Conservation (phyloP, 2,329 filamentous ascomycete species). For the Botrytis byssoidea region DNA sequence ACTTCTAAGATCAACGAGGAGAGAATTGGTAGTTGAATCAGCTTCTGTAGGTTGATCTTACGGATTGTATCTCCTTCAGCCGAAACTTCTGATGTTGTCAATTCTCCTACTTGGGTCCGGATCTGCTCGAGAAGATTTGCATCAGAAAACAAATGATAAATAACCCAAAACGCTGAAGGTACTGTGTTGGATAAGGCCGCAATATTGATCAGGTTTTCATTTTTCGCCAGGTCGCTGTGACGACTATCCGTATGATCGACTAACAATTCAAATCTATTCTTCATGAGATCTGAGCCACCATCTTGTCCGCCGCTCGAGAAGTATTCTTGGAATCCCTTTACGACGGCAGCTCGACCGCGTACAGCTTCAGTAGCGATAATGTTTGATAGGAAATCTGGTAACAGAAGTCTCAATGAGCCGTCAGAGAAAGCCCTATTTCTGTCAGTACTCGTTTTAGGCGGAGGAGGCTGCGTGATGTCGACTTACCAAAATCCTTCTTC, state of each 20-base stretch:
- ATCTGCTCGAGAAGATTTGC: not conserved
- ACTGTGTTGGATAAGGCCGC: conserved; percentile 9
- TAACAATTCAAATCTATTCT: not conserved
- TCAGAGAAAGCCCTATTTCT: conserved; percentile 13
- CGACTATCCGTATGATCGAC: not conserved
- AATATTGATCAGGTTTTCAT: conserved; percentile 3
- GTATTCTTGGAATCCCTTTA: not conserved
- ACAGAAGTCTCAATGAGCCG: conserved; percentile 1
- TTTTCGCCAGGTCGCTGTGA: conserved; percentile 2
- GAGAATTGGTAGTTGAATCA: not conserved
- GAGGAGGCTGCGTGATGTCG: no score
- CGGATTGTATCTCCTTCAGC: not conserved
- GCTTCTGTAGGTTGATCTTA: conserved; percentile 5
- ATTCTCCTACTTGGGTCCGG: not conserved
- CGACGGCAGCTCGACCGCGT: not conserved
- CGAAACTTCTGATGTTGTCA: conserved; percentile 1
- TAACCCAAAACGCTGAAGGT: conserved; percentile 11
- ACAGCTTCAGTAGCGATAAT: not conserved
- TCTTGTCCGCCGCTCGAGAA: not conserved
- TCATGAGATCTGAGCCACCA: conserved; percentile 2
- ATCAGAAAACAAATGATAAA: conserved; percentile 13
- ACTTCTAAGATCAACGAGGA: not conserved
- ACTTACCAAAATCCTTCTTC: conserved; percentile 20
- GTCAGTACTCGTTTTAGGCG: not conserved
- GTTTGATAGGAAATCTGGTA: not conserved